phyloP scores from a whole-genome alignment of 2,329 filamentous ascomycete species.

The Epichloe sylvatica region DNA sequence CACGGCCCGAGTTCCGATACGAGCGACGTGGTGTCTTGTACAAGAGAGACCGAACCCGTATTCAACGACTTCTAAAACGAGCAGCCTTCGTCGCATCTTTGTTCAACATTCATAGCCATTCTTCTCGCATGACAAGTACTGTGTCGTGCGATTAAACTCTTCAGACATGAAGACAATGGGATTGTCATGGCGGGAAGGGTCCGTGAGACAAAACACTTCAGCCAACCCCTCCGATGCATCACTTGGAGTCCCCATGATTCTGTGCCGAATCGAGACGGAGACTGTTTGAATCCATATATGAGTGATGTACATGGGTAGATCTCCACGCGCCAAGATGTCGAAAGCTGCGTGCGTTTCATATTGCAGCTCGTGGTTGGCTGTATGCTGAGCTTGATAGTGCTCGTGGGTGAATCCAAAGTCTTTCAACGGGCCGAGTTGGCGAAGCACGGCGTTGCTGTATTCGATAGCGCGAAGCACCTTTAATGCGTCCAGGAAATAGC shows the following conservation, averaged over 20 bases:
- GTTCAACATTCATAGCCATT: too few species aligned
- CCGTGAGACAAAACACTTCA: slow-evolving; percentile 63
- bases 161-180: slow-evolving; percentile 65
- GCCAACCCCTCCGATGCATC: slow-evolving; percentile 56
- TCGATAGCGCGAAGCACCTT: slow-evolving; percentile 58
- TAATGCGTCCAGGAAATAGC: slow-evolving; percentile 55
- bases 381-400: slow-evolving; percentile 15
- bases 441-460: slow-evolving; percentile 47
- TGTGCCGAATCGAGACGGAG: slow-evolving; percentile 49
- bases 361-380: slow-evolving; percentile 44
- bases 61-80: too few species aligned
- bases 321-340: slow-evolving; percentile 47
- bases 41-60: too few species aligned
- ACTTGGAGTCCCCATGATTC: slow-evolving; percentile 52
- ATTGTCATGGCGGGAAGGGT: slow-evolving; percentile 57
- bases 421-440: slow-evolving; percentile 4
- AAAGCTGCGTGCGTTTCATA: slow-evolving; percentile 51
- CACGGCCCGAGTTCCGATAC: too few species aligned
- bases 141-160: slow-evolving; percentile 59
- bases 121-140: slow-evolving; percentile 25
- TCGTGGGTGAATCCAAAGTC: slow-evolving; percentile 8
- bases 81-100: too few species aligned
- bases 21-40: too few species aligned
- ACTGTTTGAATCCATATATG: slow-evolving; percentile 55
- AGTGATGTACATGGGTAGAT: slow-evolving; percentile 57